These are phyloP conservation scores for Debaryomycetaceae sp. DNA, from an alignment of 1,139 yeast genomes.

Conservation along the genomic window DNA sequence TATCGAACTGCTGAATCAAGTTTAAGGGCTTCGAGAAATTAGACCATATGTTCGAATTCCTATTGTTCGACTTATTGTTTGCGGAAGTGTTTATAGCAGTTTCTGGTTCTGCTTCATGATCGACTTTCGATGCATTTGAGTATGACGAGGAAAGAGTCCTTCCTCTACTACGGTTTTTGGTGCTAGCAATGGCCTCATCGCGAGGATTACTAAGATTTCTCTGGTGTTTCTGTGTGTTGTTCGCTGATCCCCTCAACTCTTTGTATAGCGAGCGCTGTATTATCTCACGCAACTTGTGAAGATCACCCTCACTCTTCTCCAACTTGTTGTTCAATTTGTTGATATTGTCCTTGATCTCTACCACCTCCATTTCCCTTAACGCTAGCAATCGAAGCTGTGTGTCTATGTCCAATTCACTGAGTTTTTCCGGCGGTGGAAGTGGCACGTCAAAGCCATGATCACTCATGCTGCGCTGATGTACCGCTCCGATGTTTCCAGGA, in stretches of 20 bases:
- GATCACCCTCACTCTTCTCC: constrained; percentile 41
- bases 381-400: constrained; percentile 59
- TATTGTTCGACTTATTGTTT: constrained; percentile 6
- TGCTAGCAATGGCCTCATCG: constrained; percentile 35
- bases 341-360: constrained; percentile 53
- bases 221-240: constrained; percentile 10
- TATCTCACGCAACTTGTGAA: constrained; percentile 43
- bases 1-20: constrained; percentile 66
- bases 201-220: constrained; percentile 29
- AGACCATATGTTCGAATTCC: constrained; percentile 31
- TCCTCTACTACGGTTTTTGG: constrained; percentile 21
- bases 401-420: constrained; percentile 38
- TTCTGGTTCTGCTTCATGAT: not conserved
- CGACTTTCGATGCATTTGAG: not conserved
- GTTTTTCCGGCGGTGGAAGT: constrained; percentile 31
- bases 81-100: not conserved
- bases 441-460: constrained; percentile 25
- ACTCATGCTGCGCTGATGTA: constrained; percentile 3
- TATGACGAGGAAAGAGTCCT: constrained; percentile 17
- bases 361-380: constrained; percentile 57
- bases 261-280: constrained; percentile 40
- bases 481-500: constrained; percentile 3
- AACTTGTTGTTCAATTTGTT: constrained; percentile 28
- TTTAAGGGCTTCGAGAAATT: constrained; percentile 56
- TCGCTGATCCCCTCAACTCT: constrained; percentile 20